Conservation (phyloP, 768 basidiomycete species). For the Agaricus blazei region DNA sequence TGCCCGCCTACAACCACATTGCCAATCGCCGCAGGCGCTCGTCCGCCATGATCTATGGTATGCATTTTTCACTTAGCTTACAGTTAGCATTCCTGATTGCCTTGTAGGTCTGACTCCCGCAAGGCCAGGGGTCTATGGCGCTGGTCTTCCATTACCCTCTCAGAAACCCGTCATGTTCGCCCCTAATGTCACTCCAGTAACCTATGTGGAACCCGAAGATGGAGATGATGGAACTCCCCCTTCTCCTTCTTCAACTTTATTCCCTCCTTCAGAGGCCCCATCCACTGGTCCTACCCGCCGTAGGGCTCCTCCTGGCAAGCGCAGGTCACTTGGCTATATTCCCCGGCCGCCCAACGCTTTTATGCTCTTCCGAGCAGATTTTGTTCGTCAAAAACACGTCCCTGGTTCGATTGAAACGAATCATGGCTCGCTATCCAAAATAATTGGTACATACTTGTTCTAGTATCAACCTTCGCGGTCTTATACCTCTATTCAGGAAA, state of each 20-base stretch:
- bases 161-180: slow-evolving; percentile 22
- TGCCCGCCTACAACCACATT: slow-evolving; percentile 2
- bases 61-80: not conserved
- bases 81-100: not conserved
- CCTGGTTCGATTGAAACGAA: slow-evolving; percentile 75
- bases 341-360: slow-evolving; percentile 83
- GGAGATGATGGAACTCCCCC: slow-evolving; percentile 9
- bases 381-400: slow-evolving; percentile 76
- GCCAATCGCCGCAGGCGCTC: slow-evolving; percentile 9
- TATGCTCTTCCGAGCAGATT: slow-evolving; percentile 82
- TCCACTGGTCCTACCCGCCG: slow-evolving; percentile 17
- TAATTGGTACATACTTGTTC: slow-evolving; percentile 44
- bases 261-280: slow-evolving; percentile 16
- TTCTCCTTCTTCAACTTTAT: slow-evolving; percentile 14
- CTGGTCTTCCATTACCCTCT: slow-evolving; percentile 11
- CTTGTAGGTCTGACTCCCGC: slow-evolving; percentile 18
- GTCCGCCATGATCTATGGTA: slow-evolving; percentile 7
- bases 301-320: slow-evolving; percentile 50
- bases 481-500: slow-evolving; percentile 38
- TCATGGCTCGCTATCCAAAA: slow-evolving; percentile 69
- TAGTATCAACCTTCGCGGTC: slow-evolving; percentile 17
- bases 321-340: slow-evolving; percentile 58
- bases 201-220: slow-evolving; percentile 17
- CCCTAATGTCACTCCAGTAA: slow-evolving; percentile 25
- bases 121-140: slow-evolving; percentile 22